Base-by-base conservation (phyloP, 2,329 filamentous ascomycete species). In the Talaromyces sp. region DNA sequence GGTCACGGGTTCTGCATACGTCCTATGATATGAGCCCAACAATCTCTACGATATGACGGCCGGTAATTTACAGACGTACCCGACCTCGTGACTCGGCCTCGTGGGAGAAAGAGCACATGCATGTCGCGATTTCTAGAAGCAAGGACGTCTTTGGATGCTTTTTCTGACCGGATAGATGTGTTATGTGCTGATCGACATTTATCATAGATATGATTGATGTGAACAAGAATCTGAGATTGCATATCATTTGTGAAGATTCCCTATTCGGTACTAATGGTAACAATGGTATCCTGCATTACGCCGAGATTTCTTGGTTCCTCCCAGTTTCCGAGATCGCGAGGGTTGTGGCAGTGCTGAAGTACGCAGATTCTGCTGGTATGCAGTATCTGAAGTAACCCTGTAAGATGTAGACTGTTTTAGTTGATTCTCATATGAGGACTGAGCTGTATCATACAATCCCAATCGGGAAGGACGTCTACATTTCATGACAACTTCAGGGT, bases 61-160 rank as follows among this genome's bases (percentile, higher is more conserved):
- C 22, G 54, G 54, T 36, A 58, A 25, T 40, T 58, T 43, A 45
- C 56, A 45, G 36, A 45, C 25, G 25, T 59, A 59, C 36, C 56
- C 38, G 36, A 2, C 56, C 56, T 59, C 36, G 56, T 59, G 56
- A 59, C 56, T 45, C 22, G 34, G n/a, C 56, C 56, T 40, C 38
- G 56, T 59, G 56, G 56, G 13, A 25, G 34, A n/a, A 40, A 58
- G 34, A 45, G 36, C 27, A 59, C 36, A 59, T 45, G 56, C 53
- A 56, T 36, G 53, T 36, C 19, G 11, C 22, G 56, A 31, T 59
- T 59, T 59, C 56, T 45, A 43, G 56, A 59, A 59, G 36, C 54
- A 43, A 58, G 56, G 36, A 29, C 25, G 27, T n/a, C 15, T n/a
- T 10, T 31, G 8, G 13, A 22, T 19, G 15, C 27, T 53, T 19